A percentile compares a stretch with the other conserved stretches of the same genome.
Evolutionary conservation across 441 rosid species (phyloP).

Genomic region (Capsella rubella): DNA sequence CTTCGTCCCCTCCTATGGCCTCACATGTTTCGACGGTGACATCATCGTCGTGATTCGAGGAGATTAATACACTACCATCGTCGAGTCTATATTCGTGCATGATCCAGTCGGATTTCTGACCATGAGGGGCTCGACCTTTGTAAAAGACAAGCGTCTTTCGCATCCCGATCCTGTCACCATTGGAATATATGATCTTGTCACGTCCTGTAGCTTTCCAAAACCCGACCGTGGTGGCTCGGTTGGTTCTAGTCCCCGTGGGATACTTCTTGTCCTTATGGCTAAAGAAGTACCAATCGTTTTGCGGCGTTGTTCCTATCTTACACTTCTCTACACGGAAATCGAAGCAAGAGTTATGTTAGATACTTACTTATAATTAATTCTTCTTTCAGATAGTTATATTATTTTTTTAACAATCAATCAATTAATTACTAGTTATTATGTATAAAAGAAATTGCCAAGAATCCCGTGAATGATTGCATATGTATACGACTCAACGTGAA

Average conservation of each 20-base stretch:
- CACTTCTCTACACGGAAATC: constrained; percentile 61
- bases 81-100: constrained; percentile 82
- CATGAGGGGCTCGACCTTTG: constrained; percentile 77
- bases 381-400: not conserved
- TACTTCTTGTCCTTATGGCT: constrained; percentile 96
- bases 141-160: constrained; percentile 76
- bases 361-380: not conserved
- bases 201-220: constrained; percentile 83
- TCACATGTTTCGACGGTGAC: constrained; percentile 21
- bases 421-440: not conserved
- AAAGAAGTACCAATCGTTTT: constrained; percentile 90
- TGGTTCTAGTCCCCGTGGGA: constrained; percentile 93
- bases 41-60: constrained; percentile 14
- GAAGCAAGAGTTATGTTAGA: not conserved
- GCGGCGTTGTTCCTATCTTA: constrained; percentile 77
- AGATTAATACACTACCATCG: constrained; percentile 38
- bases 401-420: not conserved
- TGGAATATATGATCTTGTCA: constrained; percentile 64
- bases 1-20: constrained; percentile 49
- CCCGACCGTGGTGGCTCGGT: constrained; percentile 71
- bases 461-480: not conserved
- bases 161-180: constrained; percentile 69
- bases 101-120: constrained; percentile 75
- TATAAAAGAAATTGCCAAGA: not conserved
- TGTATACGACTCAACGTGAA: not conserved